Conservation (phyloP, 2,329 filamentous ascomycete species). For the Ceratocystis cubensis region DNA sequence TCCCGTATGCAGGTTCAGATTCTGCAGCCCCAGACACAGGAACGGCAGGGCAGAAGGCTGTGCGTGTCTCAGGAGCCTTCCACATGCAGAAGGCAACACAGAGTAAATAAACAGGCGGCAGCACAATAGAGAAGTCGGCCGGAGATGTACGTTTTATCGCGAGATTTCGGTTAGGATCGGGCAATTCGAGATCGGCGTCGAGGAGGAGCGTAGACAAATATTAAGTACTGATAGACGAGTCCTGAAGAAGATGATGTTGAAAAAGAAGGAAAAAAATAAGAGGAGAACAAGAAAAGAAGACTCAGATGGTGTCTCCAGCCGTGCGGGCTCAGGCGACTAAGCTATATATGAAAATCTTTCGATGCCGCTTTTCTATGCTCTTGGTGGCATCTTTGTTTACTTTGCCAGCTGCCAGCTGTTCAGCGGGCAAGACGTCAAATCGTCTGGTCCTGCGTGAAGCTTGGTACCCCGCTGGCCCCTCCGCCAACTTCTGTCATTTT, state of each 20-base stretch:
- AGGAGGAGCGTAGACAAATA: not conserved
- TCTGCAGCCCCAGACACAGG: not conserved
- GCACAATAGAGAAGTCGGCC: not conserved
- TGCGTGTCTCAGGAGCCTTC: not conserved
- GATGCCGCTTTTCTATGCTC: not conserved
- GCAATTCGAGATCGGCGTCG: not conserved
- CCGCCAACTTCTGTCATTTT: not conserved
- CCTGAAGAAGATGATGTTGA: not conserved
- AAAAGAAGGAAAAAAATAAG: not conserved
- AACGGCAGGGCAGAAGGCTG: not conserved
- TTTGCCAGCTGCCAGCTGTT: not conserved
- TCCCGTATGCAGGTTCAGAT: constrained; percentile 11
- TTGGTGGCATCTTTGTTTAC: not conserved
- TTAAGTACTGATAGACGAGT: not conserved
- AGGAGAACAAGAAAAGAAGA: not conserved
- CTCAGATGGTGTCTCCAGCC: not conserved
- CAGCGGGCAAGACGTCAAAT: not conserved
- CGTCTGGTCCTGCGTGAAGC: not conserved
- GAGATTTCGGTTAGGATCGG: not conserved
- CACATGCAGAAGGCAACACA: not conserved
- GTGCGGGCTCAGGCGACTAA: not conserved
- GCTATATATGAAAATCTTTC: not conserved
- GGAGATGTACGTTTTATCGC: not conserved
- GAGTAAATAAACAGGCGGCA: not conserved
- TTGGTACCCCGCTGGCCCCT: not conserved